These are phyloP conservation scores for Thamnidium elegans DNA, from an alignment of 192 early-diverging fungal genomes.

Conservation along the genomic window DNA sequence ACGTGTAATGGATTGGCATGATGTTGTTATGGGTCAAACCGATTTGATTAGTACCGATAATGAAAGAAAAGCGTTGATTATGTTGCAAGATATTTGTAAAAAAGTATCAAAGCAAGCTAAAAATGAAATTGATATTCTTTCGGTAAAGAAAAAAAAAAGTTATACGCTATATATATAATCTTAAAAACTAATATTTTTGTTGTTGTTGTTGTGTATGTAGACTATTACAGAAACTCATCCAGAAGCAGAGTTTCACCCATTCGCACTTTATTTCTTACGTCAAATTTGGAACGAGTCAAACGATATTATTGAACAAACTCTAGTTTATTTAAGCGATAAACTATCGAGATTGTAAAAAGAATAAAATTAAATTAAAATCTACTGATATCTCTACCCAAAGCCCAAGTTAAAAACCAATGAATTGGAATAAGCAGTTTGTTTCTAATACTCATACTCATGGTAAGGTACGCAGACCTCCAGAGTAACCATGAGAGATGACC, in stretches of 20 bases:
- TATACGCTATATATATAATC: too few species aligned
- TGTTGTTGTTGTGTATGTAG: too few species aligned
- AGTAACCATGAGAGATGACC: conserved; percentile 58
- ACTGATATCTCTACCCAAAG: conserved; percentile 29
- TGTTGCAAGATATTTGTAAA: conserved; percentile 38
- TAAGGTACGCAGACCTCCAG: conserved; percentile 75
- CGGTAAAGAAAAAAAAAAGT: conserved; percentile 23
- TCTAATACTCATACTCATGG: conserved; percentile 57
- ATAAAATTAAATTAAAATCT: conserved; percentile 8
- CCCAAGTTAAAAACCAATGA: conserved; percentile 48
- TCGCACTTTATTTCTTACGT: conserved; percentile 21
- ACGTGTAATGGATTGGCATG: conserved; percentile 43
- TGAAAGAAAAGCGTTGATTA: conserved; percentile 32
- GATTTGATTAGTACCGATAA: conserved; percentile 44
- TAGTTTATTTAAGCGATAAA: conserved; percentile 12
- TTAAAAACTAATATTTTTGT: too few species aligned
- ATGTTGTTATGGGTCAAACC: conserved; percentile 42
- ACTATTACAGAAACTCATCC: neutral
- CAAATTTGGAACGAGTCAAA: conserved; percentile 21
- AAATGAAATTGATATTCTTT: conserved; percentile 15
- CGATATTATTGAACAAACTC: conserved; percentile 4
- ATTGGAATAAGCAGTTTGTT: conserved; percentile 77
- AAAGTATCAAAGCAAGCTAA: conserved; percentile 14
- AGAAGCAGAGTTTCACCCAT: conserved; percentile 6
- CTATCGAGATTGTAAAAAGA: neutral